A percentile compares a stretch with the other conserved stretches of the same genome.
Evolutionary conservation across 441 rosid genomes (phyloP).

Genomic region (Euphorbia celastroides): DNA sequence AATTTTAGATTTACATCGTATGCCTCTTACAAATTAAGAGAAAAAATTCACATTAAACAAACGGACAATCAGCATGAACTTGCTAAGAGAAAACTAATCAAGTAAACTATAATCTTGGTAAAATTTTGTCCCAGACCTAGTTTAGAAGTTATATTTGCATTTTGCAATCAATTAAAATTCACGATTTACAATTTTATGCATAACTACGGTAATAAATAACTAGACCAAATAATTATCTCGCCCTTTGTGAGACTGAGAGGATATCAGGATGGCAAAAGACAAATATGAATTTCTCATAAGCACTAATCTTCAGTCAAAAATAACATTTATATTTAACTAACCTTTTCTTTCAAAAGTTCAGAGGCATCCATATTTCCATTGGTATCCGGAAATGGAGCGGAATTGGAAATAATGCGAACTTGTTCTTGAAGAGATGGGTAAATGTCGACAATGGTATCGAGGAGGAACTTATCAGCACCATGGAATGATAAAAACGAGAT

Average conservation of each 20-base stretch:
- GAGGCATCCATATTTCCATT: conserved; percentile 61
- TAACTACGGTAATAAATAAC: not conserved
- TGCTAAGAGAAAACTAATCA: not conserved
- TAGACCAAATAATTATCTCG: not conserved
- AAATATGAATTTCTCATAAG: not conserved
- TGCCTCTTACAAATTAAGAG: not conserved
- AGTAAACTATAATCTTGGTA: not conserved
- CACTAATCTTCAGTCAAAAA: not conserved
- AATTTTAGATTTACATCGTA: not conserved
- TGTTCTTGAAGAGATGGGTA: conserved; percentile 77
- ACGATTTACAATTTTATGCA: not conserved
- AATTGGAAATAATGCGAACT: conserved; percentile 48
- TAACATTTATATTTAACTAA: conserved; percentile 23
- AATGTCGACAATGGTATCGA: conserved; percentile 75
- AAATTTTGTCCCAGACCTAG: not conserved
- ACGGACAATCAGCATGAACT: not conserved
- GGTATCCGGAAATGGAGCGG: conserved; percentile 39
- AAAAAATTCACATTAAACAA: not conserved
- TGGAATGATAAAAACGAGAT: conserved; percentile 72
- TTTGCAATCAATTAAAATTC: not conserved
- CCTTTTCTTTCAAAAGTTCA: conserved; percentile 89
- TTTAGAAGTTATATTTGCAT: not conserved
- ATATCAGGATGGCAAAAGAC: not conserved
- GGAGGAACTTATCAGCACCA: conserved; percentile 91
- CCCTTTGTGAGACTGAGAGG: not conserved